Conservation (phyloP, 495 filamentous ascomycete genomes). For the Copromyces sp. region DNA sequence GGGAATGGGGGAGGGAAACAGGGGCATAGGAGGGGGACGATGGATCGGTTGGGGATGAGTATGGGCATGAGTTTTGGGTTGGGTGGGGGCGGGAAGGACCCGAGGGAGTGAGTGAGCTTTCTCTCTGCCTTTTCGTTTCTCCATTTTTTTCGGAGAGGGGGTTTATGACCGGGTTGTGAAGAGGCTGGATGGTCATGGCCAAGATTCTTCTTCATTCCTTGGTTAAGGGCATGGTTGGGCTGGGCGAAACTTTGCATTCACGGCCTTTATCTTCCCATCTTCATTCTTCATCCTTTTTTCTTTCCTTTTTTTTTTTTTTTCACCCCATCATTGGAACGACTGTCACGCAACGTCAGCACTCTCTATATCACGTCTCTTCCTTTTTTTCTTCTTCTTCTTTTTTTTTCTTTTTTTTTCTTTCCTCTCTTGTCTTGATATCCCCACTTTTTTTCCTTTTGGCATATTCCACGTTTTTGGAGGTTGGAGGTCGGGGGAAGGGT, state of each 20-base stretch:
- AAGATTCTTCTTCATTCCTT: background rate
- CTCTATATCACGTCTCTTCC: background rate
- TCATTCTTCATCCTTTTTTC: background rate
- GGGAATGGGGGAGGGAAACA: background rate
- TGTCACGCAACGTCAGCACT: background rate
- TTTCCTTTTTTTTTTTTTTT: background rate
- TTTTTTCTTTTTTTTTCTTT: background rate
- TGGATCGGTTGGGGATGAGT: background rate
- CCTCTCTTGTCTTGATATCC: background rate
- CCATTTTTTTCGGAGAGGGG: too few species aligned
- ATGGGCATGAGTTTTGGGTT: background rate
- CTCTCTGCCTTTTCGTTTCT: too few species aligned
- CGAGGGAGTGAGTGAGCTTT: background rate
- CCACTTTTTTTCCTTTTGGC: background rate
- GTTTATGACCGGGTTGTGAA: too few species aligned
- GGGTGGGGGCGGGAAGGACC: background rate
- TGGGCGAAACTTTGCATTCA: background rate
- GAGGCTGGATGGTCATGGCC: background rate
- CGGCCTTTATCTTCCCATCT: background rate
- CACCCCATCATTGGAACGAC: background rate
- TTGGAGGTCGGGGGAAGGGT: background rate
- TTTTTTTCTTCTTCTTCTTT: background rate
- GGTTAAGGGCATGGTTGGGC: background rate
- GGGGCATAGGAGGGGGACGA: background rate
- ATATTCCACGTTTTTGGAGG: background rate